These are phyloP conservation scores for Cordyceps fumosorosea DNA, from an alignment of 2,329 filamentous ascomycete species.

Conservation along the genomic window DNA sequence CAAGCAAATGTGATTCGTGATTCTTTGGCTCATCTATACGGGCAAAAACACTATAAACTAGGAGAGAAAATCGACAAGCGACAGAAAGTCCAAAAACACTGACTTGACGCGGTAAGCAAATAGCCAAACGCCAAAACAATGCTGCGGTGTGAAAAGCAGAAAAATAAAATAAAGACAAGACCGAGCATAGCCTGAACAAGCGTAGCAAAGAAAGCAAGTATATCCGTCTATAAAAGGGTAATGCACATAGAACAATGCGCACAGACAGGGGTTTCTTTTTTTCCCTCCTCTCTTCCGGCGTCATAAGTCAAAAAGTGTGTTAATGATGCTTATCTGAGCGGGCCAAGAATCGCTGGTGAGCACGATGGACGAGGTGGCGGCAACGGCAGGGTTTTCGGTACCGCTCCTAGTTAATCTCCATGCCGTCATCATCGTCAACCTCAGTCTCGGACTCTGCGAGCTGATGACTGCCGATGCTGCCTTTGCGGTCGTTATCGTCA, in stretches of 20 bases:
- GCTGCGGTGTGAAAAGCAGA: not conserved
- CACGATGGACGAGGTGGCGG: not conserved
- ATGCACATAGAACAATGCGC: no score
- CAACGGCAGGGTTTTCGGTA: not conserved
- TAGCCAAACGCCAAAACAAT: not conserved
- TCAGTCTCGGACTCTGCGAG: slow-evolving; percentile 51
- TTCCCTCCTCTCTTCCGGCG: no score
- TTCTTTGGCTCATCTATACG: not conserved
- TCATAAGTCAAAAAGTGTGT: no score
- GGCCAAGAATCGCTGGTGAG: not conserved
- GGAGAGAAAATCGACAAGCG: no score
- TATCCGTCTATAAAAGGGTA: not conserved
- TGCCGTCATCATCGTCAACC: slow-evolving; percentile 54
- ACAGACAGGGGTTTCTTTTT: no score
- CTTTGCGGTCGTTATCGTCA: slow-evolving; percentile 43
- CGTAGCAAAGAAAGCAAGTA: not conserved
- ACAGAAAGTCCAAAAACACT: no score
- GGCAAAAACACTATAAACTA: no score
- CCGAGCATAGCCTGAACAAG: not conserved
- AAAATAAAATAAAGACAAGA: not conserved
- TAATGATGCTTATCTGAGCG: not conserved
- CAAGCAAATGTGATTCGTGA: not conserved
- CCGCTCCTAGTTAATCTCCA: slow-evolving; percentile 44
- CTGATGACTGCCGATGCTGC: slow-evolving; percentile 53
- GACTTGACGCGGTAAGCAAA: no score